phyloP scores from a whole-genome alignment of 2,329 filamentous ascomycete species.

The Penicillium janthinellum region DNA sequence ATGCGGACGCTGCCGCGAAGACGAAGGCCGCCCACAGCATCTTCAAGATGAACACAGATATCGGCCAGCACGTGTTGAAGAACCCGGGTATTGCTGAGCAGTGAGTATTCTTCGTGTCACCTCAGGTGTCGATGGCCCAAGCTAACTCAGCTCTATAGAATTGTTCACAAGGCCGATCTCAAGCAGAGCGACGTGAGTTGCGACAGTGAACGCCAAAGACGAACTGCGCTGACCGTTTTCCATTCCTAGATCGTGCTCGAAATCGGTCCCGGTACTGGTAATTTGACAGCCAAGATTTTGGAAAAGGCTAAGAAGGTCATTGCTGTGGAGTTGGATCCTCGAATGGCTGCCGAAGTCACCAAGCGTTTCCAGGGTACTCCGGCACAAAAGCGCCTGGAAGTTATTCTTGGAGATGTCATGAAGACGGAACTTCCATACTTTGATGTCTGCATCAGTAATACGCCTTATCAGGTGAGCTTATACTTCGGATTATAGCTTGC shows the following conservation, averaged over 20 bases:
- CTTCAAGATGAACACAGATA: conserved; percentile 95
- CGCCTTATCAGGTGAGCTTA: conserved; percentile 63
- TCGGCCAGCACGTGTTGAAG: conserved; percentile 90
- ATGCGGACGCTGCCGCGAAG: conserved; percentile 49
- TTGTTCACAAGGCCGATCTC: conserved; percentile 82
- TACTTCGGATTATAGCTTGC: neutral
- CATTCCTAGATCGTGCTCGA: conserved; percentile 72
- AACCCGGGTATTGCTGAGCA: conserved; percentile 78
- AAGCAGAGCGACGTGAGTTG: conserved; percentile 73
- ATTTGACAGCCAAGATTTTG: conserved; percentile 84
- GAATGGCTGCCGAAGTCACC: conserved; percentile 94
- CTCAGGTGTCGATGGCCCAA: neutral
- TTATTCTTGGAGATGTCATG: conserved; percentile 89
- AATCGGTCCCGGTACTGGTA: conserved; percentile 87
- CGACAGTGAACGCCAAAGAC: conserved; percentile 3
- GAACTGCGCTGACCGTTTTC: conserved; percentile 5
- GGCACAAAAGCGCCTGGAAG: conserved; percentile 78
- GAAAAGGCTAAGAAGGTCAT: conserved; percentile 82
- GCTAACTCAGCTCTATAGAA: conserved; percentile 36
- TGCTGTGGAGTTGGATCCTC: conserved; percentile 88
- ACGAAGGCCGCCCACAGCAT: conserved; percentile 70
- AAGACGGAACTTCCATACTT: conserved; percentile 80
- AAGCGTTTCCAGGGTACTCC: conserved; percentile 91
- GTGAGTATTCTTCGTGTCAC: conserved; percentile 39
- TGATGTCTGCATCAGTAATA: conserved; percentile 82